A percentile compares a stretch with the other conserved stretches of the same genome.
phyloP scores from a whole-genome alignment of 257 asterid species.

The Ligustrum vulgare region DNA sequence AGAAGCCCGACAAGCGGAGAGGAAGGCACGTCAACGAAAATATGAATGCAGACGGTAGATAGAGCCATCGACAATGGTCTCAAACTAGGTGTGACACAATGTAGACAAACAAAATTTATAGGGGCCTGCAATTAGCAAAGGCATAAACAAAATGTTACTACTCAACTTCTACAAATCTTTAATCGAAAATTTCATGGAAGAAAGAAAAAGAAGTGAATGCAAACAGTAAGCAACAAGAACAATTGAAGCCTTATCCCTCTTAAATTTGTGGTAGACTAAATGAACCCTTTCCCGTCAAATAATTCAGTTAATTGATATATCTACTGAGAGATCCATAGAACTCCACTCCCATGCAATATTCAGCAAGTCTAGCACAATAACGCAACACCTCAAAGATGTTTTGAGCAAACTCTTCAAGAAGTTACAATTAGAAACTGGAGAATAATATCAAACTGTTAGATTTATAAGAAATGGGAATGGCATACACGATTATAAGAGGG shows the following conservation, averaged over 20 bases:
- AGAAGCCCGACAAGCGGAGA: constrained; percentile 93
- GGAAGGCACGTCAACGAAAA: constrained; percentile 94
- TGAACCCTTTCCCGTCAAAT: background rate
- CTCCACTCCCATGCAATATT: background rate
- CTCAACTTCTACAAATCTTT: background rate
- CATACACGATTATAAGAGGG: background rate
- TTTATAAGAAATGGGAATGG: background rate
- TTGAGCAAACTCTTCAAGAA: background rate
- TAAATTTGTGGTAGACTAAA: background rate
- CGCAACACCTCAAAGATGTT: background rate
- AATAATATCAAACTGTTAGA: no score
- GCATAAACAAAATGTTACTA: background rate
- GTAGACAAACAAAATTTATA: constrained; percentile 84
- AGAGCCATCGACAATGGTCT: constrained; percentile 89
- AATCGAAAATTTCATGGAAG: background rate
- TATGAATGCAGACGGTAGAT: constrained; percentile 75
- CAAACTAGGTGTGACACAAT: constrained; percentile 81
- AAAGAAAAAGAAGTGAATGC: background rate
- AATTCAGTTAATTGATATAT: background rate
- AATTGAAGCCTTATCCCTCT: background rate
- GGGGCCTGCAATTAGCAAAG: constrained; percentile 90
- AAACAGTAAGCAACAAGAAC: background rate
- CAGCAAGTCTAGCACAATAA: background rate
- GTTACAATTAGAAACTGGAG: background rate
- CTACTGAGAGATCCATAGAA: background rate